phyloP scores from a whole-genome alignment of 768 basidiomycete species.

The Amanita rubescens region DNA sequence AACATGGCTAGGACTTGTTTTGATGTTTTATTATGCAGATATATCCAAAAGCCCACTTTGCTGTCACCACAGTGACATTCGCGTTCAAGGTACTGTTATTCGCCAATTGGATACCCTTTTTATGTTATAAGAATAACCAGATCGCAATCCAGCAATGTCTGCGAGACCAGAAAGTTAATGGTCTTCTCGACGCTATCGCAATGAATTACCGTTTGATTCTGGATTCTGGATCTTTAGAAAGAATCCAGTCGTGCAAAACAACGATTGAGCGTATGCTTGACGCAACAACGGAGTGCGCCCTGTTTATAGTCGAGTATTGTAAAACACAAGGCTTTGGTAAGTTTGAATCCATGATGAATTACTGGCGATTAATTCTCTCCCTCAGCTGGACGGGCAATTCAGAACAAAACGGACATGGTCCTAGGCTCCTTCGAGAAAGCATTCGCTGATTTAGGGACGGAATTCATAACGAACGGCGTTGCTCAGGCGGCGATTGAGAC shows the following conservation, averaged over 20 bases:
- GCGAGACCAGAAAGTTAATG: slow-evolving; percentile 2
- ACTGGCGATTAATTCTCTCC: not conserved
- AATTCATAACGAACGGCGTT: slow-evolving; percentile 1
- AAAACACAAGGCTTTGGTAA: not conserved
- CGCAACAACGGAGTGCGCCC: slow-evolving; percentile 6
- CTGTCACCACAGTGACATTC: not conserved
- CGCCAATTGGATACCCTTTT: not conserved
- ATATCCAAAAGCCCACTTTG: not conserved
- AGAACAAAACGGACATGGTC: not conserved
- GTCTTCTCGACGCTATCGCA: slow-evolving; percentile 4
- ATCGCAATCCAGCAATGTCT: slow-evolving; percentile 1
- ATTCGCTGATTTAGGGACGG: slow-evolving; percentile 3
- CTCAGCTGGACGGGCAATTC: not conserved
- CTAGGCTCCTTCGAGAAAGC: slow-evolving; percentile 3
- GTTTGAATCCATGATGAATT: not conserved
- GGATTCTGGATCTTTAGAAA: slow-evolving; percentile 4
- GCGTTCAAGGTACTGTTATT: not conserved
- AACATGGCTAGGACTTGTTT: not conserved
- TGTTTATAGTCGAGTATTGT: slow-evolving; percentile 3
- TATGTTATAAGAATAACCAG: not conserved
- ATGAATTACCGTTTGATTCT: slow-evolving; percentile 4
- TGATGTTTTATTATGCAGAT: not conserved
- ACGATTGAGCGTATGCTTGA: slow-evolving; percentile 4
- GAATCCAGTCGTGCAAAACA: slow-evolving; percentile 4
- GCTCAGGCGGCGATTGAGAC: not conserved